Evolutionary conservation across 495 filamentous ascomycete species (phyloP).

Genomic region (Friedmanniomyces simplex): DNA sequence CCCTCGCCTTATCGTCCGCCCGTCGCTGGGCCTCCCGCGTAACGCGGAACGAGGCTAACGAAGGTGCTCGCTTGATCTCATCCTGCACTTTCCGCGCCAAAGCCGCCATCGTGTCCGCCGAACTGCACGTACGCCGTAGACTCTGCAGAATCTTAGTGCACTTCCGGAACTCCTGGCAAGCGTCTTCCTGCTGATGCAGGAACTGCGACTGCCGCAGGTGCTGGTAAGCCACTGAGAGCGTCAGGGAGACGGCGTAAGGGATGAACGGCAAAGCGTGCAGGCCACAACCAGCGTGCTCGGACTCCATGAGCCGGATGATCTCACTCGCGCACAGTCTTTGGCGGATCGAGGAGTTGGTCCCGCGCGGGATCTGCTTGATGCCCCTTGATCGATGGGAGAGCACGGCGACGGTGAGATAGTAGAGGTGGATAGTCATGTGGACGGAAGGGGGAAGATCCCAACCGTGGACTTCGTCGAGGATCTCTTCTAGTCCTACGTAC

Average conservation of each 20-base stretch:
- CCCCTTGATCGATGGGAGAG: slow-evolving; percentile 42
- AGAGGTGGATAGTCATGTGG: slow-evolving; percentile 53
- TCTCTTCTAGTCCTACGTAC: slow-evolving; percentile 57
- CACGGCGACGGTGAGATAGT: slow-evolving; percentile 61
- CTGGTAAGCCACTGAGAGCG: slow-evolving; percentile 56
- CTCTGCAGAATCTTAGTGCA: slow-evolving; percentile 47
- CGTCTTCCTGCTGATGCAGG: slow-evolving; percentile 51
- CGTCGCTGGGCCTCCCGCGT: slow-evolving; percentile 1
- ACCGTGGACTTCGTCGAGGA: slow-evolving; percentile 54
- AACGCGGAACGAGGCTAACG: slow-evolving; percentile 11
- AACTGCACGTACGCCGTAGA: slow-evolving; percentile 50
- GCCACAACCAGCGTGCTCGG: slow-evolving; percentile 39
- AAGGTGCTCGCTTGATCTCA: slow-evolving; percentile 11
- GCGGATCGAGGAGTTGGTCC: slow-evolving; percentile 45
- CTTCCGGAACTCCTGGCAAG: slow-evolving; percentile 47
- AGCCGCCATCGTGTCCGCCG: slow-evolving; percentile 48
- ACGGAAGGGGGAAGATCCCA: slow-evolving; percentile 60
- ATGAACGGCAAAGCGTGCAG: slow-evolving; percentile 54
- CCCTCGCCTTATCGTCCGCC: background rate
- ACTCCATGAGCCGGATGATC: slow-evolving; percentile 50
- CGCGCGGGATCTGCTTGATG: slow-evolving; percentile 30
- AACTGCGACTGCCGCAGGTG: slow-evolving; percentile 58
- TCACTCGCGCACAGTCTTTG: slow-evolving; percentile 55
- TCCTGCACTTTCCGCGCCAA: slow-evolving; percentile 17
- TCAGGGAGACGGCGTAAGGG: slow-evolving; percentile 56